Percentiles rank a stretch among this genome's conserved stretches.
Evolutionary conservation across 1,284 basidiomycete genomes (phyloP).

Genomic region (Rugosomyces carneus): DNA sequence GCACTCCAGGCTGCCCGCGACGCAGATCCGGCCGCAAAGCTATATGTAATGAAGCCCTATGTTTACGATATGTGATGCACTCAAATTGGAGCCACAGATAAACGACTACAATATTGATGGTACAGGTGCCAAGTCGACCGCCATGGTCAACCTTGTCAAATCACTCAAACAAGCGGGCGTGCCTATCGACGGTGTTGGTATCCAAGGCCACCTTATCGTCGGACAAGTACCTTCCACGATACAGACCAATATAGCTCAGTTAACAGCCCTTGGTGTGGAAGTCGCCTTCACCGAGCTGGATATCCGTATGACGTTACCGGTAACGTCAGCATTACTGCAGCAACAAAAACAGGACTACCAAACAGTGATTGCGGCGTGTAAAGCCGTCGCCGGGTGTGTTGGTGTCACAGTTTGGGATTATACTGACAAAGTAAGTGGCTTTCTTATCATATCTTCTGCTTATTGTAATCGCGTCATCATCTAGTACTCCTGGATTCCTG

Average conservation of each 20-base stretch:
- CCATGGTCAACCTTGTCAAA: constrained; percentile 44
- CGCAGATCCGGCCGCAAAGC: constrained; percentile 36
- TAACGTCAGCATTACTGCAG: constrained; percentile 37
- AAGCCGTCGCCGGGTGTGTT: constrained; percentile 41
- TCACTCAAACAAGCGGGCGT: constrained; percentile 37
- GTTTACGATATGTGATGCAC: background rate
- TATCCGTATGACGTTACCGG: constrained; percentile 50
- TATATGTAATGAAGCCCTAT: constrained; percentile 28
- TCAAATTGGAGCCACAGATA: constrained; percentile 28
- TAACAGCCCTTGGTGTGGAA: constrained; percentile 48
- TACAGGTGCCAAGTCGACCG: constrained; percentile 45
- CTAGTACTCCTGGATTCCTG: constrained; percentile 49
- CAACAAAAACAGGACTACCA: constrained; percentile 53
- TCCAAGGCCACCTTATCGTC: constrained; percentile 49
- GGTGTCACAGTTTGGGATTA: constrained; percentile 53
- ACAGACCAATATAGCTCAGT: constrained; percentile 39
- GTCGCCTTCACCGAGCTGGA: constrained; percentile 58
- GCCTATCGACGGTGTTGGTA: constrained; percentile 54
- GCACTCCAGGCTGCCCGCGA: constrained; percentile 36
- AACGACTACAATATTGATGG: constrained; percentile 56
- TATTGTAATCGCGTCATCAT: background rate
- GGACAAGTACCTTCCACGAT: constrained; percentile 40
- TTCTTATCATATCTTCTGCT: background rate
- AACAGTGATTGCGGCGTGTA: constrained; percentile 48
- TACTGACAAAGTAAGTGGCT: constrained; percentile 35